A percentile compares a stretch with the other conserved stretches of the same genome.
These are phyloP conservation scores for Takakia lepidozioides DNA, from an alignment of 225 moss, liverwort and hornwort species.

Conservation along the genomic window DNA sequence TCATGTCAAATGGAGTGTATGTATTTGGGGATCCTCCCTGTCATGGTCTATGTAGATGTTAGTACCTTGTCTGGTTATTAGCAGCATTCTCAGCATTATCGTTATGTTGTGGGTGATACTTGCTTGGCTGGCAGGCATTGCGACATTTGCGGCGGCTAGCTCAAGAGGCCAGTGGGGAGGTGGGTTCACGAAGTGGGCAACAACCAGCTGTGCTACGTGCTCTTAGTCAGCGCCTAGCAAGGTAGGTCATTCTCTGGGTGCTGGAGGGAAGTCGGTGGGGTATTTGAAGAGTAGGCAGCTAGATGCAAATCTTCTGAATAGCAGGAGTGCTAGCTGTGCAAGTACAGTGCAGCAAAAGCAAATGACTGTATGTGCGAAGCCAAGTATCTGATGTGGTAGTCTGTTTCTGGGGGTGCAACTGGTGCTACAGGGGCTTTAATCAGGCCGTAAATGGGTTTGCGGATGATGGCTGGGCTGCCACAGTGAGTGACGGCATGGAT, in stretches of 20 bases:
- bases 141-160: slow-evolving; percentile 58
- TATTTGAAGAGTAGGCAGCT: no score
- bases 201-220: slow-evolving; percentile 68
- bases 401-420: slow-evolving; percentile 12
- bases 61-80: not conserved
- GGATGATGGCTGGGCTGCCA: slow-evolving; percentile 60
- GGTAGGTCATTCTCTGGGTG: slow-evolving; percentile 16
- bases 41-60: no score
- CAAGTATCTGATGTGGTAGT: no score
- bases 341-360: no score
- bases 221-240: slow-evolving; percentile 75
- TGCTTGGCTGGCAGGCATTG: slow-evolving; percentile 36
- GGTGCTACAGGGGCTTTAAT: slow-evolving; percentile 52
- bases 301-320: no score
- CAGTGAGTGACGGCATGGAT: slow-evolving; percentile 58
- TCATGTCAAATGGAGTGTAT: no score
- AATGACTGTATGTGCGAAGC: no score
- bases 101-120: not conserved
- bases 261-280: no score
- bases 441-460: slow-evolving; percentile 72
- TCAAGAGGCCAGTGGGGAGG: slow-evolving; percentile 50
- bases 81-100: not conserved
- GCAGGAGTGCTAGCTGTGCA: no score
- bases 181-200: slow-evolving; percentile 48
- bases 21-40: no score